phyloP scores from a whole-genome alignment of 257 asterid genomes.

The Nicotiana tomentosiformis region DNA sequence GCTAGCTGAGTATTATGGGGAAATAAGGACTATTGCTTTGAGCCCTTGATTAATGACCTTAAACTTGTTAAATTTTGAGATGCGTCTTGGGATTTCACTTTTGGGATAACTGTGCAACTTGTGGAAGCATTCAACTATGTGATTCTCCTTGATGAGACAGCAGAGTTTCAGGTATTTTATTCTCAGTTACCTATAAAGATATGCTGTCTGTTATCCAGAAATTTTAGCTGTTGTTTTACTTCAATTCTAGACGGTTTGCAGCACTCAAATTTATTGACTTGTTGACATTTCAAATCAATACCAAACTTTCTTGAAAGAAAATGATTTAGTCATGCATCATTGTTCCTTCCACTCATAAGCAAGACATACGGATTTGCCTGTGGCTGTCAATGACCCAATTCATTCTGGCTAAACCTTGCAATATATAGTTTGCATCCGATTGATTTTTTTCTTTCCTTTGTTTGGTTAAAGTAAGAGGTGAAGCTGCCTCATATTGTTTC shows the following conservation, averaged over 20 bases:
- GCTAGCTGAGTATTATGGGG: background rate
- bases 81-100: constrained; percentile 4
- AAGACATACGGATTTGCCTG: background rate
- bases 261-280: background rate
- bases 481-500: background rate
- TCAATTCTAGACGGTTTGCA: background rate
- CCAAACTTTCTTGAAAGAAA: background rate
- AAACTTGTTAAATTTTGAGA: background rate
- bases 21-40: constrained; percentile 2
- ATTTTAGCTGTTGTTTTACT: background rate
- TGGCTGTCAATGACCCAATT: background rate
- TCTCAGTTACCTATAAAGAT: background rate
- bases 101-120: background rate
- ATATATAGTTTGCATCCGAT: background rate
- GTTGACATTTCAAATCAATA: background rate
- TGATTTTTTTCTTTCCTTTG: background rate
- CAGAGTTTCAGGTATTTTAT: constrained; percentile 1
- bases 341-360: background rate
- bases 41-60: background rate
- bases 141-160: background rate
- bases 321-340: background rate
- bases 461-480: background rate
- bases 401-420: background rate
- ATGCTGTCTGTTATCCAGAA: background rate
- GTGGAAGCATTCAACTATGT: background rate